Percentiles rank a stretch among this genome's conserved stretches.
These are phyloP conservation scores for Bauhinia variegata DNA, from an alignment of 306 rosid genomes.

Conservation along the genomic window DNA sequence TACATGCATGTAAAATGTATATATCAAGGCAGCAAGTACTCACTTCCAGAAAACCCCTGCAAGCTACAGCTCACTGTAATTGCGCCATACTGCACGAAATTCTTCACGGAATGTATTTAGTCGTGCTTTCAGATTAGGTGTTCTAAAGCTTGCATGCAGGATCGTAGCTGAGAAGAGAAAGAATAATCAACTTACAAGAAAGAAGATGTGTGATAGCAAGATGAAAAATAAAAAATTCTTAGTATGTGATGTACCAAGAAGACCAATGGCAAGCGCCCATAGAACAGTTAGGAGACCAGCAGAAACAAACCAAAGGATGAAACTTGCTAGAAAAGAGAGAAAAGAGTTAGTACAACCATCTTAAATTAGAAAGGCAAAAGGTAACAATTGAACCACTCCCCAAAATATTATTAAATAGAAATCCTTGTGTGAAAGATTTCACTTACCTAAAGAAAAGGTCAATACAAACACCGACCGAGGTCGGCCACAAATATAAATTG, in stretches of 20 bases:
- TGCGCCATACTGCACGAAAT: slow-evolving; percentile 99
- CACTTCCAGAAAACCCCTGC: slow-evolving; percentile 46
- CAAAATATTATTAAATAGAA: slow-evolving; percentile 22
- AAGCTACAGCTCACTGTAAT: slow-evolving; percentile 85
- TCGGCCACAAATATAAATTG: slow-evolving; percentile 83
- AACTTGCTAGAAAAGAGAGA: slow-evolving; percentile 61
- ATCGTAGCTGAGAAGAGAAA: slow-evolving; percentile 62
- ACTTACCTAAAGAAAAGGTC: slow-evolving; percentile 75
- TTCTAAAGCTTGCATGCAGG: slow-evolving; percentile 96
- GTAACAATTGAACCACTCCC: slow-evolving; percentile 22
- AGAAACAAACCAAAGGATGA: slow-evolving; percentile 80
- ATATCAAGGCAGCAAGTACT: slow-evolving; percentile 44
- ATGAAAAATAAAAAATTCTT: slow-evolving; percentile 14
- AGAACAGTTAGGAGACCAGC: slow-evolving; percentile 80
- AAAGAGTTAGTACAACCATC: not conserved
- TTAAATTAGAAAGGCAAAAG: slow-evolving; percentile 3
- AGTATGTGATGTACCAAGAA: slow-evolving; percentile 63
- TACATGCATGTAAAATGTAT: slow-evolving; percentile 17
- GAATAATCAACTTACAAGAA: slow-evolving; percentile 31
- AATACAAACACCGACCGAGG: slow-evolving; percentile 92
- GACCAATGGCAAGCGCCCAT: slow-evolving; percentile 85
- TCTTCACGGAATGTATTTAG: slow-evolving; percentile 97
- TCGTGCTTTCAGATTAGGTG: slow-evolving; percentile 98
- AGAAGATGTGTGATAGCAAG: not conserved
- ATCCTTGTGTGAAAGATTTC: slow-evolving; percentile 14